phyloP scores from a whole-genome alignment of 2,329 filamentous ascomycete species.

The Fusarium pseudoanthophilum region DNA sequence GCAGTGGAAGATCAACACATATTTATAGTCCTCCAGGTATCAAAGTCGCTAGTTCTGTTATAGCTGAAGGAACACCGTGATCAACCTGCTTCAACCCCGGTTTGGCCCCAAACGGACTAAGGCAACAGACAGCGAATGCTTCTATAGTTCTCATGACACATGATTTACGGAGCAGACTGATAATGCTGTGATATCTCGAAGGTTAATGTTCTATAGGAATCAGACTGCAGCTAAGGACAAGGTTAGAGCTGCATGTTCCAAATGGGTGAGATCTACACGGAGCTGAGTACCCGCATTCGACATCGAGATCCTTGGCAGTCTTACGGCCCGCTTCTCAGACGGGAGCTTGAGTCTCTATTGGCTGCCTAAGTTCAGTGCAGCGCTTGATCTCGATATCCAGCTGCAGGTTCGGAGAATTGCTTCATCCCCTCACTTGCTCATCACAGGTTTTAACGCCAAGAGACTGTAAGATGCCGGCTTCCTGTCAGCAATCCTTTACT shows the following conservation, averaged over 20 bases:
- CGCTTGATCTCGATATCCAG: background rate
- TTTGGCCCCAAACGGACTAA: background rate
- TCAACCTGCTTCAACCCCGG: fast-evolving
- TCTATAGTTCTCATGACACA: background rate
- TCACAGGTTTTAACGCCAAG: background rate
- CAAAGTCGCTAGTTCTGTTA: fast-evolving
- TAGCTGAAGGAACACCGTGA: fast-evolving
- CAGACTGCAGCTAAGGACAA: background rate
- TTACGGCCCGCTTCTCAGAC: background rate
- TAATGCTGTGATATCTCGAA: background rate
- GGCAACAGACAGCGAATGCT: background rate
- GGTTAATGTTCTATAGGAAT: background rate
- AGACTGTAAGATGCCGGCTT: background rate
- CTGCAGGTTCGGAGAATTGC: too few species aligned
- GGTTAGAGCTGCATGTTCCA: fast-evolving
- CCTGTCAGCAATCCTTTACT: too few species aligned
- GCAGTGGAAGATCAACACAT: fast-evolving
- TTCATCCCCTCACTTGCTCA: too few species aligned
- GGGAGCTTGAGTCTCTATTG: background rate
- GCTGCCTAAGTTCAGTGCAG: background rate
- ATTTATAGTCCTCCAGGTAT: background rate
- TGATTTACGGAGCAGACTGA: too few species aligned
- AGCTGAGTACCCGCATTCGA: background rate
- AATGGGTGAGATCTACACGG: background rate
- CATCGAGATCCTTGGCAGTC: background rate